Evolutionary conservation across 768 basidiomycete genomes (phyloP).

Genomic region (Coprinopsis strossmayeri): DNA sequence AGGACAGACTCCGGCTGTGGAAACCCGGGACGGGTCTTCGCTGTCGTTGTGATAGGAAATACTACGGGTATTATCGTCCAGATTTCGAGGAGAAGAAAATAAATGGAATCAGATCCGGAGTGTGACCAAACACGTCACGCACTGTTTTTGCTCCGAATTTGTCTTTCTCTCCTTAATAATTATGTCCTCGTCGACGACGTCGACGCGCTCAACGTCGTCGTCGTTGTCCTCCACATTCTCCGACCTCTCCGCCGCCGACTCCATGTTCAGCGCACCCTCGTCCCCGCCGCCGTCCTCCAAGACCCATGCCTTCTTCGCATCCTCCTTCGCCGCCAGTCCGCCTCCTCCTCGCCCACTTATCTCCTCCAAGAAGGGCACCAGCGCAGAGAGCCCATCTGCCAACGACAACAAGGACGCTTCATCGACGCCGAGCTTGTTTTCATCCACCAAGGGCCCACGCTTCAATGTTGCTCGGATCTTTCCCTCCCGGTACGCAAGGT

Average conservation of each 20-base stretch:
- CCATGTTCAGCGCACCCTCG: conserved; percentile 17
- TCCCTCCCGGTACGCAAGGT: conserved; percentile 30
- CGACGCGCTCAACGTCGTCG: conserved; percentile 24
- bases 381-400: conserved; percentile 14
- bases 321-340: conserved; percentile 34
- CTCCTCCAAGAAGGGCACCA: conserved; percentile 11
- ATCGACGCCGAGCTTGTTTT: conserved; percentile 7
- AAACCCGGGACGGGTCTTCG: no score
- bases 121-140: conserved; percentile 9
- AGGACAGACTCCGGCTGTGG: no score
- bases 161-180: neutral
- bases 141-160: neutral
- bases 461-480: conserved; percentile 29
- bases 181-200: conserved; percentile 15
- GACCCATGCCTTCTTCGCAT: conserved; percentile 44
- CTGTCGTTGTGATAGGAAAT: no score
- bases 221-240: conserved; percentile 35
- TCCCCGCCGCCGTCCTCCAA: conserved; percentile 29
- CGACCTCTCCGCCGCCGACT: conserved; percentile 19
- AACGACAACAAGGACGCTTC: conserved; percentile 17
- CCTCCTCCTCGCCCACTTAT: conserved; percentile 25
- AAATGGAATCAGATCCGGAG: conserved; percentile 5
- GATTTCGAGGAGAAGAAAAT: neutral
- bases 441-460: conserved; percentile 8
- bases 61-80: neutral